Conservation (phyloP, 208 protist genomes). For the Tritrichomonas foetus region DNA sequence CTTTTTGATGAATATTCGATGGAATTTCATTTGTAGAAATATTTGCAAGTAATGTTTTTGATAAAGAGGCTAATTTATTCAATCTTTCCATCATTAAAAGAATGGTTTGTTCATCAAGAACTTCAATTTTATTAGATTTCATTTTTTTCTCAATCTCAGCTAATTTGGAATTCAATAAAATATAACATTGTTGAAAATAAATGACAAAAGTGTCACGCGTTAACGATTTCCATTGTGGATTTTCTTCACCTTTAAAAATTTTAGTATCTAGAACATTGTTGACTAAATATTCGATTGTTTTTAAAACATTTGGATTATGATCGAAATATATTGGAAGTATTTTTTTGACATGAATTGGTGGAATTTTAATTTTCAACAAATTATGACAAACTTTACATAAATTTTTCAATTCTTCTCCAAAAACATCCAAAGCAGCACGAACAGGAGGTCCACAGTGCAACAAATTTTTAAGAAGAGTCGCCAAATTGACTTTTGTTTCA, state of each 20-base stretch:
- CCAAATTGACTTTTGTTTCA: neutral
- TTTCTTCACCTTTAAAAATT: neutral
- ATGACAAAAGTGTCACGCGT: neutral
- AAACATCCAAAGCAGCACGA: neutral
- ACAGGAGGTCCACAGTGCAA: neutral
- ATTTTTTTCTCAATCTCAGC: neutral
- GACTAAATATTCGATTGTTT: neutral
- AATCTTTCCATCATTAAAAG: neutral
- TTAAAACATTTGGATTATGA: neutral
- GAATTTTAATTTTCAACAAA: neutral
- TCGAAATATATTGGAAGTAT: neutral
- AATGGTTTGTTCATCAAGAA: neutral
- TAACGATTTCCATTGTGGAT: neutral
- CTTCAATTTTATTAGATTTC: neutral
- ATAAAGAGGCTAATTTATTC: neutral
- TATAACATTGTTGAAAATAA: neutral
- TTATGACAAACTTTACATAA: neutral
- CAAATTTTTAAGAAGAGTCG: neutral
- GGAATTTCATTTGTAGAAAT: neutral
- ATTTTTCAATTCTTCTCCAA: neutral
- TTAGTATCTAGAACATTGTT: neutral
- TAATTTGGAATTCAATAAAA: neutral
- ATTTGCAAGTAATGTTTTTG: neutral
- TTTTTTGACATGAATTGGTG: neutral
- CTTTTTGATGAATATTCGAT: neutral